Base-by-base conservation (phyloP, 495 filamentous ascomycete species). In the Usnea hakonensis region DNA sequence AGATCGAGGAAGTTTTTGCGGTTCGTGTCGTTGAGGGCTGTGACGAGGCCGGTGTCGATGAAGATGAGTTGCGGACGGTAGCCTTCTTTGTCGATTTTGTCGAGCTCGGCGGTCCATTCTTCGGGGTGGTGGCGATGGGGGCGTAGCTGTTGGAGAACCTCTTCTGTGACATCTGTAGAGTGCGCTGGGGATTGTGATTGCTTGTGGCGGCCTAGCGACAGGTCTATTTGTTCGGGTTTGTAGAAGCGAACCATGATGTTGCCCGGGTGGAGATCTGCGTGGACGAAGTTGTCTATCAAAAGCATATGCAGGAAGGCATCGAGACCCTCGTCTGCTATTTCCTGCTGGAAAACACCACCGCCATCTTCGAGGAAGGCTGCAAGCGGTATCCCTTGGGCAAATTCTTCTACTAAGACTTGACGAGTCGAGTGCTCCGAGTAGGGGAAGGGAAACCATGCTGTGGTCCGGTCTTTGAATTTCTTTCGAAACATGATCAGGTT, bases 161-260 rank as follows among this genome's bases (percentile, higher is more conserved):
- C 77, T 69, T 96, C 91, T 1, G 91, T 97, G 35, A 94, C 89
- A 71, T 98, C 93, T 23, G 81, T 77, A 11, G 77, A 78, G 16
- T 86, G 81, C 5, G 77, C 76, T n/a, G 82, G 75, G 0, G 79
- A 76, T 59, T 79, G 75, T 36, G 79, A 77, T 65, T 74, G 75
- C 67, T 79, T 72, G 57, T 80, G 79, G 68, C 78, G 76, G 23
- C 68, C 68, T 41, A 82, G 78, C 23, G 82, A 79, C 13, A 91
- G 76, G 63, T 82, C 78, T 6, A 95, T 81, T 60, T 85, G 79
- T 37, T 84, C 85, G 0, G 91, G 86, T 68, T 94, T 83, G 76
- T 97, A 96, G 75, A 99, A 99, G 62, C 95, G 90, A 53, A 99
- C 95, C 93, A 99, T 97, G 76, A 99, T 97, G 71, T 99, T 99